These are phyloP conservation scores for Cyberlindnera saturnus DNA, from an alignment of 805 yeast genomes.

Conservation along the genomic window DNA sequence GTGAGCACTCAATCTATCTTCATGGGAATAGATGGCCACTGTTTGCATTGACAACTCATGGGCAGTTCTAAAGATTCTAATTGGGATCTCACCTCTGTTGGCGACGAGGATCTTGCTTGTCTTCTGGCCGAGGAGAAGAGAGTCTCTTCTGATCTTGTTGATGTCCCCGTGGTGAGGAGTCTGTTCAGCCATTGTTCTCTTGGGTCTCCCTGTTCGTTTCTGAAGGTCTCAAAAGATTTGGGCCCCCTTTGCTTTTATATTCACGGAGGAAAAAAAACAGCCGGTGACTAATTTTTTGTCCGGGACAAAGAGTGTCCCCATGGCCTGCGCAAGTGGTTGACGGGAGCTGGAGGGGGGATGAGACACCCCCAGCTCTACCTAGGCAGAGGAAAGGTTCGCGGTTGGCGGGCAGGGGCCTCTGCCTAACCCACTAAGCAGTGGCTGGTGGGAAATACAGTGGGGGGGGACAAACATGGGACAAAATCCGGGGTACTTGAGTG, in stretches of 20 bases:
- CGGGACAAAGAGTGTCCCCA: not conserved
- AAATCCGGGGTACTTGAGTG: constrained; percentile 9
- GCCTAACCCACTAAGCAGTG: too few species aligned
- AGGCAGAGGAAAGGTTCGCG: too few species aligned
- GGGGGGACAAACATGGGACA: constrained; percentile 3
- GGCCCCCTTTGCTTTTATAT: too few species aligned
- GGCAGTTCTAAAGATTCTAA: constrained; percentile 91
- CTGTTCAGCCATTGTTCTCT: not conserved
- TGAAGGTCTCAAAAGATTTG: too few species aligned
- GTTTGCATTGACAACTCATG: constrained; percentile 97
- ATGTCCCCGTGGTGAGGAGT: constrained; percentile 20
- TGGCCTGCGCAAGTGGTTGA: not conserved
- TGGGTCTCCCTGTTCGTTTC: too few species aligned
- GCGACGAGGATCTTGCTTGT: constrained; percentile 66
- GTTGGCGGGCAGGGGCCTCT: too few species aligned
- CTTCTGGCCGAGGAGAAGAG: constrained; percentile 32
- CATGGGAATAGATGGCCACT: constrained; percentile 94
- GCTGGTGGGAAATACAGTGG: not conserved
- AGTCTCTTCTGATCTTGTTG: constrained; percentile 32
- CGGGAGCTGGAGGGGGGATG: too few species aligned
- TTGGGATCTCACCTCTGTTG: constrained; percentile 81
- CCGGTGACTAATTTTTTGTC: not conserved
- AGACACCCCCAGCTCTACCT: too few species aligned
- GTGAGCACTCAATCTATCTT: constrained; percentile 92
- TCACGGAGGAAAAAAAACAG: too few species aligned